Percentiles rank a stretch among this genome's conserved stretches.
Conservation (phyloP, 768 basidiomycete genomes). For the Lanmaoa pseudosensibilis region DNA sequence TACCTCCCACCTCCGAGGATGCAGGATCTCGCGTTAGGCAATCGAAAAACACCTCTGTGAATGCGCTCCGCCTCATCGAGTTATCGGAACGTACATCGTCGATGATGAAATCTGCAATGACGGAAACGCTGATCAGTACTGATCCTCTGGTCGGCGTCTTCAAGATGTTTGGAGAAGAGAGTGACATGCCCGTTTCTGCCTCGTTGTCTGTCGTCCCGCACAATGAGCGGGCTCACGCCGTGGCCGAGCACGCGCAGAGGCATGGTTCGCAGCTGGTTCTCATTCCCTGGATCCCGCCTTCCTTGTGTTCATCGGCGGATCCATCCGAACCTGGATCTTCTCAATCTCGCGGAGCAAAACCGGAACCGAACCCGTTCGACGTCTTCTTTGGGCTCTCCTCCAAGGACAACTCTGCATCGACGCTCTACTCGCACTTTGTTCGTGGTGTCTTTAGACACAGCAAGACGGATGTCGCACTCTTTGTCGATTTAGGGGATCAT, state of each 20-base stretch:
- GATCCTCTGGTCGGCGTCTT: conserved; percentile 76
- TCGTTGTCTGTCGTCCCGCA: conserved; percentile 75
- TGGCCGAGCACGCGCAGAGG: conserved; percentile 59
- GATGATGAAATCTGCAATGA: conserved; percentile 77
- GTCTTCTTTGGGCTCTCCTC: conserved; percentile 62
- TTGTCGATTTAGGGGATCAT: conserved; percentile 66
- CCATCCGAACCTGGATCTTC: conserved; percentile 27
- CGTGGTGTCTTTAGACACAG: conserved; percentile 76
- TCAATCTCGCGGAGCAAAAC: conserved; percentile 12
- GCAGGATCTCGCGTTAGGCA: not conserved
- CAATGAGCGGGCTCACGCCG: conserved; percentile 67
- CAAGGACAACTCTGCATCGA: conserved; percentile 49
- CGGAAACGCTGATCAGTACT: conserved; percentile 63
- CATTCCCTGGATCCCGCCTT: conserved; percentile 74
- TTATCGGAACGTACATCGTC: conserved; percentile 86
- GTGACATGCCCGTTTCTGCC: conserved; percentile 62
- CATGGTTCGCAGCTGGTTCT: conserved; percentile 71
- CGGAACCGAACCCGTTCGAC: conserved; percentile 68
- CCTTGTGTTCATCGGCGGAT: conserved; percentile 30
- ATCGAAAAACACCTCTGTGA: conserved; percentile 37
- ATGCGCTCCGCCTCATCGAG: conserved; percentile 87
- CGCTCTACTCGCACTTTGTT: conserved; percentile 79
- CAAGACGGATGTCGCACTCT: conserved; percentile 77
- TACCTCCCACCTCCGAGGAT: conserved; percentile 33
- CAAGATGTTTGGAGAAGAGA: conserved; percentile 74